Conservation (phyloP, 495 filamentous ascomycete genomes). For the Daldinia decipiens region DNA sequence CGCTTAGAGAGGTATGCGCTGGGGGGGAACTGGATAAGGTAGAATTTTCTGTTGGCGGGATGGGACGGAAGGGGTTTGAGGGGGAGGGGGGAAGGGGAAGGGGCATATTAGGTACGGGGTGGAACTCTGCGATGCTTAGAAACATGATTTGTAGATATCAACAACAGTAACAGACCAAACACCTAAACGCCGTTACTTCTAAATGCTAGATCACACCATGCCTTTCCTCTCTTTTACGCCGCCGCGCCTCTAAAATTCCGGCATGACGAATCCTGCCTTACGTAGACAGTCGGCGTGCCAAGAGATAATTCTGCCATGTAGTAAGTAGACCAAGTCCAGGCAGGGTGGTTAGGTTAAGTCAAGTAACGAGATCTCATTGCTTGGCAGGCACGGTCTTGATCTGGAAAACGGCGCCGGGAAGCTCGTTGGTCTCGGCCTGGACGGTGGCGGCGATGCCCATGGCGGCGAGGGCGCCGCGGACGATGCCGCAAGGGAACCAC, state of each 20-base stretch:
- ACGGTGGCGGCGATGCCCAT: conserved; percentile 91
- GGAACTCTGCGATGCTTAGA: conserved; percentile 4
- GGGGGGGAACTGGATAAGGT: background rate
- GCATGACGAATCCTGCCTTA: background rate
- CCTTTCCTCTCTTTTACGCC: conserved; percentile 16
- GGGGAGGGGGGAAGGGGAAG: too few relatives aligned
- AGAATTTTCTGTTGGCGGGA: conserved; percentile 7
- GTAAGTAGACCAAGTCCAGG: background rate
- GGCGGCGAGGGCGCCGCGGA: conserved; percentile 86
- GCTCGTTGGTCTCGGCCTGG: conserved; percentile 84
- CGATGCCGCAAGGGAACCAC: conserved; percentile 92
- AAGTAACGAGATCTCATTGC: conserved; percentile 38
- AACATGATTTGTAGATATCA: conserved; percentile 26
- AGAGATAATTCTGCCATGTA: background rate
- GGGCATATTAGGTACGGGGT: conserved; percentile 15
- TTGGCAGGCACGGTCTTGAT: conserved; percentile 83
- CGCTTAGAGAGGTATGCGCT: conserved; percentile 13
- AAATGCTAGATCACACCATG: conserved; percentile 25
- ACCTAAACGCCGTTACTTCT: conserved; percentile 36
- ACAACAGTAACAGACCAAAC: conserved; percentile 21
- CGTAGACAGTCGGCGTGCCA: too few relatives aligned
- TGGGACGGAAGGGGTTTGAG: background rate
- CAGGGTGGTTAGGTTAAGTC: background rate
- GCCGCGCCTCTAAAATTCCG: conserved; percentile 6
- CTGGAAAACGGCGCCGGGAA: conserved; percentile 92